phyloP scores from a whole-genome alignment of 1,284 basidiomycete species.

The Gomphus bonarii region DNA sequence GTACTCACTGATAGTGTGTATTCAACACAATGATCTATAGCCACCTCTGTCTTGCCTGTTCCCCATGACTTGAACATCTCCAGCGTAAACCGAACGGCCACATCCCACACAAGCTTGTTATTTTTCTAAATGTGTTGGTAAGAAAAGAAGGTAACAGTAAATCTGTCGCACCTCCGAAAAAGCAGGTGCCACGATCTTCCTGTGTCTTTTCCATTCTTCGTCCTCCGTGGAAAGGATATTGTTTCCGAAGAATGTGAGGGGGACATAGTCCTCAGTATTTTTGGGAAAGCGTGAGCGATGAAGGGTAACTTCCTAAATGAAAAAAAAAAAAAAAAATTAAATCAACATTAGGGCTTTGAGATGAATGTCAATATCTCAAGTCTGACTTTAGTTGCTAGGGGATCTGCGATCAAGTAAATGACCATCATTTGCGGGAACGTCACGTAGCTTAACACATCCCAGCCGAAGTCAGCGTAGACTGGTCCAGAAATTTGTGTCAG shows the following conservation, averaged over 20 bases:
- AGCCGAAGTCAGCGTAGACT: neutral
- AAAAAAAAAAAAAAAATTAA: neutral
- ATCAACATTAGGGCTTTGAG: neutral
- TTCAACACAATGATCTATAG: slow-evolving; percentile 25
- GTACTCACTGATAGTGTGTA: slow-evolving; percentile 38
- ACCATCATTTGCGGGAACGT: neutral
- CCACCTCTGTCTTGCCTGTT: slow-evolving; percentile 20
- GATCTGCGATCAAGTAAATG: neutral
- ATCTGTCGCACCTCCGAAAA: slow-evolving; percentile 30
- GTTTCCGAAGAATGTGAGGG: slow-evolving; percentile 29
- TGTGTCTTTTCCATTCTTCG: slow-evolving; percentile 13
- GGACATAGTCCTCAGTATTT: slow-evolving; percentile 22
- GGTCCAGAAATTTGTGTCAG: neutral
- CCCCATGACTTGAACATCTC: slow-evolving; percentile 32
- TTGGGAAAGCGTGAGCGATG: slow-evolving; percentile 26
- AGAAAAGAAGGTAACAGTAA: neutral
- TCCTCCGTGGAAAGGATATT: slow-evolving; percentile 12
- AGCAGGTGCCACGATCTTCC: slow-evolving; percentile 15
- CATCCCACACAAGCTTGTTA: slow-evolving; percentile 48
- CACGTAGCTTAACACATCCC: slow-evolving; percentile 1
- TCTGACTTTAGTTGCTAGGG: slow-evolving; percentile 3
- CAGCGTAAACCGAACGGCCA: slow-evolving; percentile 34
- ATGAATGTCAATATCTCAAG: neutral
- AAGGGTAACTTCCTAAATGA: slow-evolving; percentile 16
- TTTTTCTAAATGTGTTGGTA: slow-evolving; percentile 27